Percentiles rank a stretch among this genome's conserved stretches.
Evolutionary conservation across 768 basidiomycete genomes (phyloP).

Genomic region (Melanogaster broomeanus): DNA sequence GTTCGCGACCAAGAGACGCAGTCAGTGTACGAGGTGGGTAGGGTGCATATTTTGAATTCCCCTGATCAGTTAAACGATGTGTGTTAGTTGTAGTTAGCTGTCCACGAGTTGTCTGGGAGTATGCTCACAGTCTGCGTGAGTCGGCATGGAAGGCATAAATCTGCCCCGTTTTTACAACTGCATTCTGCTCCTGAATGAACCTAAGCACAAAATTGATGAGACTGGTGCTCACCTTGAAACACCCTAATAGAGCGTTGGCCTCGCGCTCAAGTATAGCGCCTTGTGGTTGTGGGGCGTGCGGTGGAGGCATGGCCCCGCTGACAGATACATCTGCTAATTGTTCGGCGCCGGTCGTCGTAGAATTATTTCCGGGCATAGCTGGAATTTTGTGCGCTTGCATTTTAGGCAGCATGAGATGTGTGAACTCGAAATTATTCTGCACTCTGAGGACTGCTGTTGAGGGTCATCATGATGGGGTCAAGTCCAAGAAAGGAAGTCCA

Average conservation of each 20-base stretch:
- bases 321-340: slow-evolving; percentile 27
- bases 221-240: slow-evolving; percentile 51
- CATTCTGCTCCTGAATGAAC: slow-evolving; percentile 41
- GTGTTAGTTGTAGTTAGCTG: background rate
- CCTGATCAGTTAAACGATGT: slow-evolving; percentile 35
- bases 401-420: slow-evolving; percentile 45
- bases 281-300: slow-evolving; percentile 46
- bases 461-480: no score
- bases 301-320: slow-evolving; percentile 48
- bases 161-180: slow-evolving; percentile 70
- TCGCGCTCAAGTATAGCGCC: slow-evolving; percentile 62
- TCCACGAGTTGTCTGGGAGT: background rate
- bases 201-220: background rate
- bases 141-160: slow-evolving; percentile 72
- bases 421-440: background rate
- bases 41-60: slow-evolving; percentile 58
- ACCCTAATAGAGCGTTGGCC: slow-evolving; percentile 53
- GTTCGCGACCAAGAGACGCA: slow-evolving; percentile 65
- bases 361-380: slow-evolving; percentile 18
- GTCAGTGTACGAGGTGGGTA: slow-evolving; percentile 67
- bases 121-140: slow-evolving; percentile 59
- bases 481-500: slow-evolving; percentile 29
- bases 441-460: no score
- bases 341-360: slow-evolving; percentile 13
- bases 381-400: slow-evolving; percentile 37